Percentiles rank a stretch among this genome's conserved stretches.
These are phyloP conservation scores for Alternaria incomplexa DNA, from an alignment of 2,329 filamentous ascomycete species.

Conservation along the genomic window DNA sequence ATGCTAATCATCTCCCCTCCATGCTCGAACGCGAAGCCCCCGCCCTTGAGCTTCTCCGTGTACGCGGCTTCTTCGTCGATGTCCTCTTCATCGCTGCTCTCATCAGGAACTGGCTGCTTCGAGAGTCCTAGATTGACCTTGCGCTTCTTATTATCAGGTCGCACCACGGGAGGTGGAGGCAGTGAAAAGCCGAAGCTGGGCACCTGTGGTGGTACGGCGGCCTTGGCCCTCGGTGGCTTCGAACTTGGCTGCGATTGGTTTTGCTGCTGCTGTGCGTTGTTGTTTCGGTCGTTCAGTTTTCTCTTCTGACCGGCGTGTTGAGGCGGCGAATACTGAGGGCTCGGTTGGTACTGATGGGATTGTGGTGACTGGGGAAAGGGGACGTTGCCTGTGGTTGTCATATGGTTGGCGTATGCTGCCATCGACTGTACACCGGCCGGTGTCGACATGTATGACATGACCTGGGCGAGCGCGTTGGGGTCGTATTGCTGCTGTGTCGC, in stretches of 20 bases:
- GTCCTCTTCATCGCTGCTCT: conserved; percentile 66
- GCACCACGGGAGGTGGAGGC: conserved; percentile 20
- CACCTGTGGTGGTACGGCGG: conserved; percentile 42
- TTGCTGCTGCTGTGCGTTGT: conserved; percentile 11
- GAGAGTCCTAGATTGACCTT: conserved; percentile 75
- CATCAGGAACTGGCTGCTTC: conserved; percentile 59
- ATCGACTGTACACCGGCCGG: conserved; percentile 38
- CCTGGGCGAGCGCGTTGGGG: conserved; percentile 34
- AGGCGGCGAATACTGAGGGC: conserved; percentile 18
- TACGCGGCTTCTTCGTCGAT: conserved; percentile 70
- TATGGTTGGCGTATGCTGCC: conserved; percentile 33
- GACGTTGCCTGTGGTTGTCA: conserved; percentile 12
- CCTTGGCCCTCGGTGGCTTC: conserved; percentile 44
- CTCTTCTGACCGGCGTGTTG: conserved; percentile 39
- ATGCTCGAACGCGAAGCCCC: conserved; percentile 65
- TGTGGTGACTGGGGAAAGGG: conserved; percentile 6
- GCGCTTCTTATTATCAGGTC: conserved; percentile 67
- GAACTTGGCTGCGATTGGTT: conserved; percentile 20
- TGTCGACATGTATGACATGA: conserved; percentile 39
- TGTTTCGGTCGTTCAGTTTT: conserved; percentile 29
- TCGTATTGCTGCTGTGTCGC: conserved; percentile 22
- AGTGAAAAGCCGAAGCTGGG: conserved; percentile 46
- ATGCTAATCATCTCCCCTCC: conserved; percentile 62
- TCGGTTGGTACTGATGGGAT: conserved; percentile 10
- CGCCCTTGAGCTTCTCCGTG: conserved; percentile 49